A percentile compares a stretch with the other conserved stretches of the same genome.
Conservation (phyloP, 2,329 filamentous ascomycete genomes). For the Tolypocladium tropicale region DNA sequence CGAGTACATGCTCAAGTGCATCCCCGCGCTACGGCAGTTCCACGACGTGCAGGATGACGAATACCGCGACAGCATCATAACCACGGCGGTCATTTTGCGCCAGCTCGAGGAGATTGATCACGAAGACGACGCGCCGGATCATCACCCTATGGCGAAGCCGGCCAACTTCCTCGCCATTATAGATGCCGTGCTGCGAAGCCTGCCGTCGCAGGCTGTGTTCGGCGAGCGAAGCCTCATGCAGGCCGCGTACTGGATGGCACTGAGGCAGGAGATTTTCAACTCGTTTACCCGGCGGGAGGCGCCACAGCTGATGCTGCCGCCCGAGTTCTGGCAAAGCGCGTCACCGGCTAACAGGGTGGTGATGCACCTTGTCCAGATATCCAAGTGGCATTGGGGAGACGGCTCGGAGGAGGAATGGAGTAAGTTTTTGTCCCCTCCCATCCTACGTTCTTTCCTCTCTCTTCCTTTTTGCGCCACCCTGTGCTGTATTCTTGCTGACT, state of each 20-base stretch:
- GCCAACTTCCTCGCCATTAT: slow-evolving; percentile 31
- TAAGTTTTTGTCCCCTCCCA: slow-evolving; percentile 10
- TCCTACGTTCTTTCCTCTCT: background rate
- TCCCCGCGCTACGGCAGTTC: slow-evolving; percentile 26
- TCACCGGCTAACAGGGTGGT: slow-evolving; percentile 28
- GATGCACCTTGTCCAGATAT: slow-evolving; percentile 29
- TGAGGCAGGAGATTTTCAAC: slow-evolving; percentile 29
- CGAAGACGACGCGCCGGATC: slow-evolving; percentile 16
- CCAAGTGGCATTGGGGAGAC: slow-evolving; percentile 29
- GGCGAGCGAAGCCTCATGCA: slow-evolving; percentile 24
- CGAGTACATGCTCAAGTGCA: slow-evolving; percentile 29
- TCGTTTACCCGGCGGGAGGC: slow-evolving; percentile 27
- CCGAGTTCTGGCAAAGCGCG: slow-evolving; percentile 22
- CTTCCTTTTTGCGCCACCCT: too few relatives aligned
- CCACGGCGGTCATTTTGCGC: slow-evolving; percentile 28
- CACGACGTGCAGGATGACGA: slow-evolving; percentile 26
- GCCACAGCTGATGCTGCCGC: slow-evolving; percentile 24
- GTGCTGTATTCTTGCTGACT: too few relatives aligned
- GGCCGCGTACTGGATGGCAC: slow-evolving; percentile 30
- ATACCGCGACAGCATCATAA: slow-evolving; percentile 27
- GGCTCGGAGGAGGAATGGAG: slow-evolving; percentile 25
- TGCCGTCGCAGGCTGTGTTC: slow-evolving; percentile 25
- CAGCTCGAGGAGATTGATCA: slow-evolving; percentile 31
- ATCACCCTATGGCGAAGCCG: slow-evolving; percentile 6
- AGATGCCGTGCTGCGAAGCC: slow-evolving; percentile 26